Evolutionary conservation across 2,329 filamentous ascomycete species (phyloP), one percentile per base, ranked within the genome.

Genomic region (Neurospora sp.): DNA sequence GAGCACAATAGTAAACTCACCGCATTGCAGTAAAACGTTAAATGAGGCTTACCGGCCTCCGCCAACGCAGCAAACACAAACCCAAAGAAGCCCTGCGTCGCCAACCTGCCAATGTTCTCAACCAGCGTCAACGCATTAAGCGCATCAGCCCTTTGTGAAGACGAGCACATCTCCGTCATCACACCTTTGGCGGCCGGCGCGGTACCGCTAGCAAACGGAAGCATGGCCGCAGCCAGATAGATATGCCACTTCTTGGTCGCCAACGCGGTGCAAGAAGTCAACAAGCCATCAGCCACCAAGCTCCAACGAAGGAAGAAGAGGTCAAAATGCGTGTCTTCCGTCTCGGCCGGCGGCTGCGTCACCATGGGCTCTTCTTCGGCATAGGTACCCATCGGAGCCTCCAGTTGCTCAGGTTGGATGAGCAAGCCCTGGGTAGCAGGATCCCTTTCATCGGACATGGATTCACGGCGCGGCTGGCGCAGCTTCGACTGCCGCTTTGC

Each of bases 151-250:
- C 89, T 83, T 69, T 90, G 85, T 0, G 82, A 82, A 1, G 86
- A 82, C 0, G 88, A 81, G 65, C 89, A 89, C 88, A 92, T 90
- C 70, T 90, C 86, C 0, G 91, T 85, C 71, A 92, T 91, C n/a
- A 90, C 88, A 0, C 90, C 90, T 73, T 92, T 92, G 1, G 89
- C 88, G 0, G 90, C 88, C 0, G 89, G 85, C 0, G 89, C 90
- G 0, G 89, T 89, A 0, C 90, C 90, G 0, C 89, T 90, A 0
- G 88, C 89, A 38, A 92, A 86, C 0, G 90, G 90, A 0, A 92
- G 82, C 1, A 92, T 76, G 36, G 87, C 84, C 0, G 88, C 88
- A 1, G 89, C 86, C 0, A 91, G 78, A 74, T 91, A 92, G 66
- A 92, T 87, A 73, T 92, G 89, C 88, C 89, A 92, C 1, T 84